A percentile compares a stretch with the other conserved stretches of the same genome.
Conservation (phyloP, 768 basidiomycete genomes). For the Sporobolomyces roseus region DNA sequence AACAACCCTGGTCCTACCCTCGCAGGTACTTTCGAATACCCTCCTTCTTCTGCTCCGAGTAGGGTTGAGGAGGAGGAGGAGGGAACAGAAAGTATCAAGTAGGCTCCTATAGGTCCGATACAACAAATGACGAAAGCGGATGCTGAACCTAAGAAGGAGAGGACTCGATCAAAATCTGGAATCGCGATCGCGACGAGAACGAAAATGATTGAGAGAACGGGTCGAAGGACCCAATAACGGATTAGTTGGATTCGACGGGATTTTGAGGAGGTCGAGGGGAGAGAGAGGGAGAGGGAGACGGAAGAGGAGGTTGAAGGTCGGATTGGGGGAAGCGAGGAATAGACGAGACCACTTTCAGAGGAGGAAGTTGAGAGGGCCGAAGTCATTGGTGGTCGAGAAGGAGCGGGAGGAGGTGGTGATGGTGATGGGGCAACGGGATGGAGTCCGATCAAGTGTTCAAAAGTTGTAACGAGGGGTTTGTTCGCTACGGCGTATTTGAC, state of each 20-base stretch:
- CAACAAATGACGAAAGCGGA: constrained; percentile 71
- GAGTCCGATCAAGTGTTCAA: constrained; percentile 65
- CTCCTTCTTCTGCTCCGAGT: too few species aligned
- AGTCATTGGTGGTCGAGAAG: constrained; percentile 6
- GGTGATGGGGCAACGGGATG: neutral
- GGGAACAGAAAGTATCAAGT: constrained; percentile 54
- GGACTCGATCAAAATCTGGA: constrained; percentile 39
- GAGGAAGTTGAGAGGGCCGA: constrained; percentile 16
- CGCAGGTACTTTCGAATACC: too few species aligned
- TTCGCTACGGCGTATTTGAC: constrained; percentile 81
- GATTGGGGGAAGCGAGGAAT: neutral
- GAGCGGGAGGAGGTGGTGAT: neutral
- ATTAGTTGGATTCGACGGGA: constrained; percentile 6
- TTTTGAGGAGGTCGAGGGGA: neutral
- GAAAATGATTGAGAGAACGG: constrained; percentile 10
- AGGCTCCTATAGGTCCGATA: constrained; percentile 71
- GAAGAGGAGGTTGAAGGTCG: too few species aligned
- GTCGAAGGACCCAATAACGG: constrained; percentile 3
- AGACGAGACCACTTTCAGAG: neutral
- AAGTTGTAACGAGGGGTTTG: constrained; percentile 67
- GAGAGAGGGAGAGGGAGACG: neutral
- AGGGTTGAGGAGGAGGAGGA: too few species aligned
- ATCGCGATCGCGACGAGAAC: constrained; percentile 19
- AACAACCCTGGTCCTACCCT: neutral
- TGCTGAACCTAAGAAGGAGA: constrained; percentile 75